phyloP scores from a whole-genome alignment of 495 filamentous ascomycete genomes.

The Hypoxylon perforatum region DNA sequence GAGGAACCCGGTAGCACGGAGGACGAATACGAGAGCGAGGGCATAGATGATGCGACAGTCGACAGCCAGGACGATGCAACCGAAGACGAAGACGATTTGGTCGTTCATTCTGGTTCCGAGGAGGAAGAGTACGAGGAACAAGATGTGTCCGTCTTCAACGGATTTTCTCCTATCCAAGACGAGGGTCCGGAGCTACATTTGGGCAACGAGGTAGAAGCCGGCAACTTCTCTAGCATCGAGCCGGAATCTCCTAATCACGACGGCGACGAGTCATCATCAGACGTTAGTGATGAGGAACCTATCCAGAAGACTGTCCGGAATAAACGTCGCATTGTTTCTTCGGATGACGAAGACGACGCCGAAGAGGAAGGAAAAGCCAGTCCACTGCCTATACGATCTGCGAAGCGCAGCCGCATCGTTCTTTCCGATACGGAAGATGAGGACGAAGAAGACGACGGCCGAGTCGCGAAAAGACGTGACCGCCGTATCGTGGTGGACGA shows the following conservation, averaged over 20 bases:
- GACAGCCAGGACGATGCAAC: constrained; percentile 15
- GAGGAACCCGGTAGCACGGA: constrained; percentile 15
- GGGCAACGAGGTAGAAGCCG: not conserved
- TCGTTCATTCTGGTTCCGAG: constrained; percentile 24
- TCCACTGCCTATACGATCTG: constrained; percentile 9
- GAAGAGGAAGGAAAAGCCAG: constrained; percentile 5
- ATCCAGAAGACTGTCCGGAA: constrained; percentile 8
- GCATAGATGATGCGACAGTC: constrained; percentile 40
- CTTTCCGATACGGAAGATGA: constrained; percentile 37
- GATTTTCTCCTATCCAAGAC: constrained; percentile 39
- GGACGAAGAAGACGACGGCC: constrained; percentile 39
- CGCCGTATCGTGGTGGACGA: not conserved
- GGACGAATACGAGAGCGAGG: constrained; percentile 40
- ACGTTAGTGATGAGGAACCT: constrained; percentile 22
- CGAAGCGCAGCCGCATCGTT: constrained; percentile 28
- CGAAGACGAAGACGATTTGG: constrained; percentile 39
- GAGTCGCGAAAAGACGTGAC: constrained; percentile 8
- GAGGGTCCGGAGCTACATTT: constrained; percentile 11
- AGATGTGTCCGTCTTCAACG: constrained; percentile 26
- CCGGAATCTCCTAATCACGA: constrained; percentile 22
- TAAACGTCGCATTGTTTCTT: constrained; percentile 44
- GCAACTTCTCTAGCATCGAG: constrained; percentile 28
- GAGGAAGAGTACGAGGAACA: constrained; percentile 48
- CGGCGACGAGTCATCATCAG: constrained; percentile 14
- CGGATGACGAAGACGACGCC: constrained; percentile 38